Conservation (phyloP, 2,329 filamentous ascomycete genomes). For the Diaporthe vexans region DNA sequence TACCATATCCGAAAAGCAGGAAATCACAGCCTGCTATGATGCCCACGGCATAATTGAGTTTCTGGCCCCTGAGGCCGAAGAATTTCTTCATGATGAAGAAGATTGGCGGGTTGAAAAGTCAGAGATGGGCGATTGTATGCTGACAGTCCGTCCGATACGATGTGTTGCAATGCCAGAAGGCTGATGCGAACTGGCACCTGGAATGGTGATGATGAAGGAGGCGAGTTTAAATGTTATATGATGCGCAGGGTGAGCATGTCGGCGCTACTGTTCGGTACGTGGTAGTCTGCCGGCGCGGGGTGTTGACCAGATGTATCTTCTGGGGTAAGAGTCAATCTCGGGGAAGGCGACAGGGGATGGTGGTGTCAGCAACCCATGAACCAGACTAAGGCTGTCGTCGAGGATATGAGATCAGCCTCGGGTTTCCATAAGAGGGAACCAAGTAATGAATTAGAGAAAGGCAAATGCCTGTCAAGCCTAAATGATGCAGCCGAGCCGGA, state of each 20-base stretch:
- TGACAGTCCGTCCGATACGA: background rate
- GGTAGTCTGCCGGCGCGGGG: background rate
- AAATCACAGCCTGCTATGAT: constrained; percentile 82
- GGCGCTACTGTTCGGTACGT: background rate
- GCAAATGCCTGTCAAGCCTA: constrained; percentile 10
- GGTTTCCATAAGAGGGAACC: constrained; percentile 25
- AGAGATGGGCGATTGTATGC: background rate
- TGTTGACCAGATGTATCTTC: background rate
- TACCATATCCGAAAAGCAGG: constrained; percentile 71
- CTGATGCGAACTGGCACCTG: background rate
- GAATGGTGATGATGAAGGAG: background rate
- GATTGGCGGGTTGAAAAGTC: background rate
- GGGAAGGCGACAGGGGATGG: constrained; percentile 8
- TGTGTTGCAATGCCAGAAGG: background rate
- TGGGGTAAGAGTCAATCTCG: background rate
- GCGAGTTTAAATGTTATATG: constrained; percentile 17
- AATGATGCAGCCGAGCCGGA: constrained; percentile 23
- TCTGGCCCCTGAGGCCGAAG: constrained; percentile 75
- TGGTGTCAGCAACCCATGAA: constrained; percentile 16
- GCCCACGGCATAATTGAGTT: constrained; percentile 78
- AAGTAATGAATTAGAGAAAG: background rate
- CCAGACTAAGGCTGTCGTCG: constrained; percentile 3
- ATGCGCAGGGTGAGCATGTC: constrained; percentile 17
- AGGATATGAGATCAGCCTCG: constrained; percentile 15
- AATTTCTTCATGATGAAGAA: constrained; percentile 55